phyloP scores from a whole-genome alignment of 805 yeast species.

The Tetrapisispora taiwanensis region DNA sequence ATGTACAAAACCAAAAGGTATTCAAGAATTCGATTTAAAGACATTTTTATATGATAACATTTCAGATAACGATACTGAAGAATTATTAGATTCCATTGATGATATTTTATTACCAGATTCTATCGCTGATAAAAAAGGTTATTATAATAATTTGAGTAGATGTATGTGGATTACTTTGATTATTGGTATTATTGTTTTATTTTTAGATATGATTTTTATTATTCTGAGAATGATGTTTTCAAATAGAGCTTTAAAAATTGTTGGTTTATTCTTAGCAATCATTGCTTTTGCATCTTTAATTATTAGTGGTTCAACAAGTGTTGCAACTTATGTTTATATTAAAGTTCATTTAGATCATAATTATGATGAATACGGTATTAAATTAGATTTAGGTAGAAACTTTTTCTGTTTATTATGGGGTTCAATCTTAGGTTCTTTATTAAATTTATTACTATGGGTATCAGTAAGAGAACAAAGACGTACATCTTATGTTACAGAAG shows the following conservation, averaged over 20 bases:
- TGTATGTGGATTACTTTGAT: slow-evolving; percentile 50
- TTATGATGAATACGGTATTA: slow-evolving; percentile 41
- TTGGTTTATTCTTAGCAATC: slow-evolving; percentile 37
- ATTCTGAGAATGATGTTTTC: slow-evolving; percentile 28
- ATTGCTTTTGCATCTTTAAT: slow-evolving; percentile 32
- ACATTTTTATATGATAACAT: slow-evolving; percentile 19
- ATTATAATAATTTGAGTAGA: slow-evolving; percentile 39
- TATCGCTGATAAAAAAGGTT: slow-evolving; percentile 36
- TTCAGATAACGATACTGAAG: slow-evolving; percentile 18
- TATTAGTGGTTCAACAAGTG: slow-evolving; percentile 45
- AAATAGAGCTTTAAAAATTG: slow-evolving; percentile 38
- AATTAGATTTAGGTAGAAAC: slow-evolving; percentile 38
- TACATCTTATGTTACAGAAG: slow-evolving; percentile 8
- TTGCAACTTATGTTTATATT: slow-evolving; percentile 49
- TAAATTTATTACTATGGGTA: slow-evolving; percentile 35
- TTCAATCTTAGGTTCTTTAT: slow-evolving; percentile 39
- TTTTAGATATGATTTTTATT: slow-evolving; percentile 33
- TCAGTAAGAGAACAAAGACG: slow-evolving; percentile 12
- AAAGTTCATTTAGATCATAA: slow-evolving; percentile 42
- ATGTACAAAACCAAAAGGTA: slow-evolving; percentile 25
- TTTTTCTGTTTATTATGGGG: slow-evolving; percentile 61
- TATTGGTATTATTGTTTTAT: slow-evolving; percentile 37
- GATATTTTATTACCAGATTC: slow-evolving; percentile 44
- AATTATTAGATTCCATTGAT: slow-evolving; percentile 15
- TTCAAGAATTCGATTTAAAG: slow-evolving; percentile 22